Evolutionary conservation across 1,284 basidiomycete genomes (phyloP).

Genomic region (Cryptococcus amylolentus): DNA sequence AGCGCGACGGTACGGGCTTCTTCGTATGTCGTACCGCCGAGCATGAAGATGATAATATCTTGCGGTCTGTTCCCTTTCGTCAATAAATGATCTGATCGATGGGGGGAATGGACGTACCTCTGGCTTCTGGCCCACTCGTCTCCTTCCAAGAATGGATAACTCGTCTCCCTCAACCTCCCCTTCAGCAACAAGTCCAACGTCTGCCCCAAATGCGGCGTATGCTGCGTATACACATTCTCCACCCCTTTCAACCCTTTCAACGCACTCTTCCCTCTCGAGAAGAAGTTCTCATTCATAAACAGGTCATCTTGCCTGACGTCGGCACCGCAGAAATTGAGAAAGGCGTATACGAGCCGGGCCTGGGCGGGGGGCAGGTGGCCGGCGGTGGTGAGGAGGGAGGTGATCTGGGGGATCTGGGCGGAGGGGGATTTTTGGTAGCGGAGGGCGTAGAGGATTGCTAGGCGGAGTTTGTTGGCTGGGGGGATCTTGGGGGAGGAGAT

Average conservation of each 20-base stretch:
- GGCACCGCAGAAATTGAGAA: slow-evolving; percentile 88
- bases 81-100: background rate
- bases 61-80: slow-evolving; percentile 63
- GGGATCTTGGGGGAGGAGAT: slow-evolving; percentile 66
- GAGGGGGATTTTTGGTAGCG: slow-evolving; percentile 91
- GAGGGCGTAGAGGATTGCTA: slow-evolving; percentile 92
- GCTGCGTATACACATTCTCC: slow-evolving; percentile 99
- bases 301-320: slow-evolving; percentile 97
- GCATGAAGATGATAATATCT: slow-evolving; percentile 90
- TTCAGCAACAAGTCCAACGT: slow-evolving; percentile 87
- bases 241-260: slow-evolving; percentile 97
- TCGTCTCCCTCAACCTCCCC: slow-evolving; percentile 78
- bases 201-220: slow-evolving; percentile 86
- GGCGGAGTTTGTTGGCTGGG: slow-evolving; percentile 76
- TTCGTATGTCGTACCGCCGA: slow-evolving; percentile 91
- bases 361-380: slow-evolving; percentile 74
- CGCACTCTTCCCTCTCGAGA: slow-evolving; percentile 90
- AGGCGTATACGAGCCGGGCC: slow-evolving; percentile 84
- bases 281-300: slow-evolving; percentile 91
- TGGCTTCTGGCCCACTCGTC: slow-evolving; percentile 51
- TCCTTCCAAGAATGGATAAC: slow-evolving; percentile 83
- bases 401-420: slow-evolving; percentile 75
- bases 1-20: slow-evolving; percentile 79
- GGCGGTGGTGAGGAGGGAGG: slow-evolving; percentile 74
- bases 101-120: slow-evolving; percentile 21